Percentiles rank a stretch among this genome's conserved stretches.
These are phyloP conservation scores for Hypoxylon sp. DNA, from an alignment of 2,329 filamentous ascomycete genomes.

Conservation along the genomic window DNA sequence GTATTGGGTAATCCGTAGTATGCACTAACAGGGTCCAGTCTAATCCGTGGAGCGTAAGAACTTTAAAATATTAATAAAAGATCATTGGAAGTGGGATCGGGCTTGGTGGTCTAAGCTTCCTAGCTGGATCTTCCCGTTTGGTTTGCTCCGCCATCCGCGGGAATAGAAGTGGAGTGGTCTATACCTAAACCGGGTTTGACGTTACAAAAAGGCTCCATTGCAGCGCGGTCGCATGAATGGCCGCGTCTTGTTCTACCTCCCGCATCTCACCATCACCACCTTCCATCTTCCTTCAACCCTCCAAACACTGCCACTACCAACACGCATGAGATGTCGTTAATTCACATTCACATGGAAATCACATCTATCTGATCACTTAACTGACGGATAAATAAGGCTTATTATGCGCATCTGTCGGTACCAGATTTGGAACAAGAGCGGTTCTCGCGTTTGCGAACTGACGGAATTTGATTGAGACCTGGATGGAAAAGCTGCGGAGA, in stretches of 20 bases:
- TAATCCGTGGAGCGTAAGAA: too few species aligned
- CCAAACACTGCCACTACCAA: not conserved
- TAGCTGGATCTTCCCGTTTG: not conserved
- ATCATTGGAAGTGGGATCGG: too few species aligned
- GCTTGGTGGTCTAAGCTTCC: not conserved
- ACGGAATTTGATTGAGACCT: slow-evolving; percentile 1
- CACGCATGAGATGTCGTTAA: slow-evolving; percentile 6
- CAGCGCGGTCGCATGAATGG: slow-evolving; percentile 26
- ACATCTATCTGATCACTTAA: not conserved
- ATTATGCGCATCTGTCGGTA: not conserved
- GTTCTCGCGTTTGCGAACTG: slow-evolving; percentile 8
- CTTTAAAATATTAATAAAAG: too few species aligned
- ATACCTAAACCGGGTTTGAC: too few species aligned
- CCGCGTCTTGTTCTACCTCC: slow-evolving; percentile 15
- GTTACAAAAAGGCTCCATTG: not conserved
- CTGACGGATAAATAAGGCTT: not conserved
- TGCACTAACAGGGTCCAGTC: too few species aligned
- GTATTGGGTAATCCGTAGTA: too few species aligned
- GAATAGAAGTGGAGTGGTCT: too few species aligned
- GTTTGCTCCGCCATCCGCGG: too few species aligned
- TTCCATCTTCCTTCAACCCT: not conserved
- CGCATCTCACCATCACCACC: not conserved
- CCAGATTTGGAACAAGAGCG: slow-evolving; percentile 1
- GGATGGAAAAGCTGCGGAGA: not conserved
- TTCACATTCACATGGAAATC: slow-evolving; percentile 10